A percentile compares a stretch with the other conserved stretches of the same genome.
These are phyloP conservation scores for Fusarium robinianum DNA, from an alignment of 2,329 filamentous ascomycete genomes.

Conservation along the genomic window DNA sequence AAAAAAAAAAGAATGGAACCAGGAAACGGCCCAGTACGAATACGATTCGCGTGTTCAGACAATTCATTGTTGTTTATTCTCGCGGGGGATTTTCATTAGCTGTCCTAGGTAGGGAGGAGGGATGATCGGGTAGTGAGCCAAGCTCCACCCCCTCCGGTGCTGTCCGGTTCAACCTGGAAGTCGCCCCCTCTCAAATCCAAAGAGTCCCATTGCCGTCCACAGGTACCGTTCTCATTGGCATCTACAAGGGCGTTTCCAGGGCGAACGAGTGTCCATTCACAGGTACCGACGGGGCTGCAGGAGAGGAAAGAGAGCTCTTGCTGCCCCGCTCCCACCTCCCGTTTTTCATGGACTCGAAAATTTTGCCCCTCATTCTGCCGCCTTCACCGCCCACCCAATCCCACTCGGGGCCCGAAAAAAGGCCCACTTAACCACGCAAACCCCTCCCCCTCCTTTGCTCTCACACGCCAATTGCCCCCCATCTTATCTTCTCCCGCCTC, in stretches of 20 bases:
- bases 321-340: slow-evolving; percentile 4
- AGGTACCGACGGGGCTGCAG: slow-evolving; percentile 23
- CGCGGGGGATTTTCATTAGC: slow-evolving; percentile 15
- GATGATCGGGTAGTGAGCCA: slow-evolving; percentile 19
- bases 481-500: slow-evolving; percentile 28
- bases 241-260: slow-evolving; percentile 10
- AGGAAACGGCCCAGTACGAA: slow-evolving; percentile 22
- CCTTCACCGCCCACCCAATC: slow-evolving; percentile 34
- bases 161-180: slow-evolving; percentile 14
- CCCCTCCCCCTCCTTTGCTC: slow-evolving; percentile 29
- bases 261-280: slow-evolving; percentile 16
- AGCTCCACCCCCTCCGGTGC: slow-evolving; percentile 25
- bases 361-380: slow-evolving; percentile 39
- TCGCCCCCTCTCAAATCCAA: too few species aligned
- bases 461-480: slow-evolving; percentile 30
- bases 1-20: slow-evolving; percentile 8
- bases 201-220: too few species aligned
- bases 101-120: too few species aligned
- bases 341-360: slow-evolving; percentile 25
- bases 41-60: slow-evolving; percentile 29
- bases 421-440: slow-evolving; percentile 18
- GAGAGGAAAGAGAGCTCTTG: too few species aligned
- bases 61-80: slow-evolving; percentile 16
- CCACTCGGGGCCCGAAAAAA: slow-evolving; percentile 6
- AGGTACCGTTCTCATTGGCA: too few species aligned